phyloP scores from a whole-genome alignment of 2,329 filamentous ascomycete genomes.

The Xylariaceae sp. region DNA sequence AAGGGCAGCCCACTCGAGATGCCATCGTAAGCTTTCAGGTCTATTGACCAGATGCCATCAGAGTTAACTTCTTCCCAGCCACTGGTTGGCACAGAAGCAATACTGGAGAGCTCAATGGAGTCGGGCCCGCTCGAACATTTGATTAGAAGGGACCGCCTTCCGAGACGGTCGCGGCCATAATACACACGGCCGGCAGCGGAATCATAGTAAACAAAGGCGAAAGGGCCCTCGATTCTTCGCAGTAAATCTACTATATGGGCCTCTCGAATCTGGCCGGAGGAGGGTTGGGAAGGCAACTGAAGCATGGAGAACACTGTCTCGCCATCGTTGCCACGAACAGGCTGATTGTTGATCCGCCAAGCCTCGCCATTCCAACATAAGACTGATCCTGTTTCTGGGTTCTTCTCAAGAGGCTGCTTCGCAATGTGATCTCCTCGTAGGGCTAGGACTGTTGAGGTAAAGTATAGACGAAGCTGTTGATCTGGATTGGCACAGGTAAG shows the following conservation, averaged over 20 bases:
- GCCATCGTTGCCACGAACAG: slow-evolving; percentile 80
- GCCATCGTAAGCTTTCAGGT: slow-evolving; percentile 50
- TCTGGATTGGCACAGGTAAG: slow-evolving; percentile 33
- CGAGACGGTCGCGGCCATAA: slow-evolving; percentile 87
- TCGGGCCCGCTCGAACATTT: slow-evolving; percentile 51
- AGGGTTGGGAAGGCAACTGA: slow-evolving; percentile 37
- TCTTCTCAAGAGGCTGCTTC: slow-evolving; percentile 73
- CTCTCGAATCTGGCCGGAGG: slow-evolving; percentile 36
- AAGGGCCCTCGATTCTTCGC: slow-evolving; percentile 76
- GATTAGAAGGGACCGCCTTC: slow-evolving; percentile 80
- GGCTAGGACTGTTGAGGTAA: slow-evolving; percentile 87
- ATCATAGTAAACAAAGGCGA: slow-evolving; percentile 88
- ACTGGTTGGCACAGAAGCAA: slow-evolving; percentile 60
- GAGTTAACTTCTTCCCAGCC: slow-evolving; percentile 84
- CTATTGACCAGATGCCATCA: slow-evolving; percentile 77
- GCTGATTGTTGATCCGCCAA: slow-evolving; percentile 72
- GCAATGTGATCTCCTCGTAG: slow-evolving; percentile 78
- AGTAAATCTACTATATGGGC: slow-evolving; percentile 58
- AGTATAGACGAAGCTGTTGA: slow-evolving; percentile 49
- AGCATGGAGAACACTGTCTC: slow-evolving; percentile 66
- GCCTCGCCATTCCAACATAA: slow-evolving; percentile 99
- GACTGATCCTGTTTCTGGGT: slow-evolving; percentile 60
- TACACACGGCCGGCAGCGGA: slow-evolving; percentile 66
- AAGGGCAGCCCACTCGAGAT: slow-evolving; percentile 20
- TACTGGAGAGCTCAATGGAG: slow-evolving; percentile 71